A percentile compares a stretch with the other conserved stretches of the same genome.
phyloP scores from a whole-genome alignment of 2,329 filamentous ascomycete species.

The Alternaria incomplexa region DNA sequence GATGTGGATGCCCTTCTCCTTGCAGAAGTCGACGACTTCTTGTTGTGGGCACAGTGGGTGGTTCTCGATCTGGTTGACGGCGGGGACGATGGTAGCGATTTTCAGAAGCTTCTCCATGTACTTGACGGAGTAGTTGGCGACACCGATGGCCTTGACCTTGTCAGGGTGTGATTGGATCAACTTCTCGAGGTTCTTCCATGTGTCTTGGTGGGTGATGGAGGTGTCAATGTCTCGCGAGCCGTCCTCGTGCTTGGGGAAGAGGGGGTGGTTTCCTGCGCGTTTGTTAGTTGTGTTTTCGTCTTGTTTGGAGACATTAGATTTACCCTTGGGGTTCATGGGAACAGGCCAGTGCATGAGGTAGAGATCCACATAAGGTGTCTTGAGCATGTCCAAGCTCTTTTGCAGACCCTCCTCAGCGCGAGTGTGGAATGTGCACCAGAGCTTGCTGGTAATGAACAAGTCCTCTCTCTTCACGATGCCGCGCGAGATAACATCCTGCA shows the following conservation, averaged over 20 bases:
- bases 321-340: constrained; percentile 77
- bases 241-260: constrained; percentile 76
- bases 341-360: constrained; percentile 86
- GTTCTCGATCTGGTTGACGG: constrained; percentile 77
- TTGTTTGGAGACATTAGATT: background rate
- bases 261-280: constrained; percentile 66
- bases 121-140: constrained; percentile 57
- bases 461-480: constrained; percentile 77
- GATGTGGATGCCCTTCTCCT: constrained; percentile 71
- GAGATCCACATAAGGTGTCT: constrained; percentile 81
- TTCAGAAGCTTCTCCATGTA: constrained; percentile 58
- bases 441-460: constrained; percentile 83
- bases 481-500: constrained; percentile 72
- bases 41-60: constrained; percentile 74
- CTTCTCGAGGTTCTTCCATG: constrained; percentile 78
- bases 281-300: background rate
- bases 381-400: constrained; percentile 74
- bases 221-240: constrained; percentile 75
- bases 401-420: constrained; percentile 72
- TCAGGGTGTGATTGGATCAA: constrained; percentile 55
- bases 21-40: constrained; percentile 73
- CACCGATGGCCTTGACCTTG: constrained; percentile 58
- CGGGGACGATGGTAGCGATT: constrained; percentile 68
- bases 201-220: constrained; percentile 73
- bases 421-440: constrained; percentile 81